phyloP scores from a whole-genome alignment of 352 stramenopile species.

The Phytophthora ramorum region DNA sequence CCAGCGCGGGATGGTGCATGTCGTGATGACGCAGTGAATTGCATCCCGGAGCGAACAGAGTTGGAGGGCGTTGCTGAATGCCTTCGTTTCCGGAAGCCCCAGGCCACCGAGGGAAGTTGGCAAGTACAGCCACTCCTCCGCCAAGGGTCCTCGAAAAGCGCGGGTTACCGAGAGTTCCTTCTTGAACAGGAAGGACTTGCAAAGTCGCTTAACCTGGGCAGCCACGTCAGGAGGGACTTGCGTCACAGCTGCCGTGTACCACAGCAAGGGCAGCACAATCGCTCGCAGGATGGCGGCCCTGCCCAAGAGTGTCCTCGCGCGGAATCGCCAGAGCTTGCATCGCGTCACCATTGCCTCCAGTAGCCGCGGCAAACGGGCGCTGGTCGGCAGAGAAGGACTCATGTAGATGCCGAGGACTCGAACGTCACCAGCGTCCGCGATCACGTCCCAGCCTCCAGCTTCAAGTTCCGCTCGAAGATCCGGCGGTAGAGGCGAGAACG shows the following conservation, averaged over 20 bases:
- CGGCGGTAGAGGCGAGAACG: not conserved
- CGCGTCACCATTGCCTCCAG: not conserved
- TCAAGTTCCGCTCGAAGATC: not conserved
- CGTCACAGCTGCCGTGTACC: constrained; percentile 21
- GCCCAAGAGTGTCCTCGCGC: constrained; percentile 6
- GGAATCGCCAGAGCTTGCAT: constrained; percentile 12
- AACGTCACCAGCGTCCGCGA: not conserved
- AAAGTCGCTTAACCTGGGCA: not conserved
- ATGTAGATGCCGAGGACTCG: constrained; percentile 1
- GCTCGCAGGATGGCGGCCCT: constrained; percentile 7
- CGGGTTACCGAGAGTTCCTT: not conserved
- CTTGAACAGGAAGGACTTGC: constrained; percentile 18
- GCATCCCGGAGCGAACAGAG: constrained; percentile 17
- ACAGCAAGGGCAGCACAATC: constrained; percentile 7
- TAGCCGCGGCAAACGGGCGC: not conserved
- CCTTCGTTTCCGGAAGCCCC: not conserved
- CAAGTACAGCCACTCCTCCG: constrained; percentile 14
- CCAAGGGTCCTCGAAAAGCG: not conserved
- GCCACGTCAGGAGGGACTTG: not conserved
- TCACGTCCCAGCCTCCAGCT: not conserved
- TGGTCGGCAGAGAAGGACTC: constrained; percentile 11
- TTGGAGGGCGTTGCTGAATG: constrained; percentile 9
- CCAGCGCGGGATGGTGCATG: constrained; percentile 2
- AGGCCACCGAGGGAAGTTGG: constrained; percentile 13
- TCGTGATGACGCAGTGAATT: not conserved